Evolutionary conservation across 2,329 filamentous ascomycete species (phyloP).

Genomic region (Ceratocystiopsis minuta): DNA sequence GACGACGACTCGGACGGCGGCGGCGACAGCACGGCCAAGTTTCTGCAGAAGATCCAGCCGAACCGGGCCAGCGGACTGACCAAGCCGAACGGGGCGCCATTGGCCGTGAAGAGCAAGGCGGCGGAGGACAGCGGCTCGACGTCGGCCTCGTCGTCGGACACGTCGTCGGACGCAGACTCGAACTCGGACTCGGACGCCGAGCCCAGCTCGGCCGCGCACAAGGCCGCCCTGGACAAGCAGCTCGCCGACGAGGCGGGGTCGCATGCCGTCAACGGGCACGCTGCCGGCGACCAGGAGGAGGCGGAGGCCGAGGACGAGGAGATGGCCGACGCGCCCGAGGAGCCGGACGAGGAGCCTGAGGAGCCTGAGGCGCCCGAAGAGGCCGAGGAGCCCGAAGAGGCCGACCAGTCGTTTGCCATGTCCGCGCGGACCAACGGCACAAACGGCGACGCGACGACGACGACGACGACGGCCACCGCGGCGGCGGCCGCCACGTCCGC

Average conservation of each 20-base stretch:
- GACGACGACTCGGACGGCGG: conserved; percentile 3
- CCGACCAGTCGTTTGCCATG: conserved; percentile 20
- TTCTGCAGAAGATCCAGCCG: conserved; percentile 8
- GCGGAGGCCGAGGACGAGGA: conserved; percentile 6
- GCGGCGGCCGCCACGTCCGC: conserved; percentile 11
- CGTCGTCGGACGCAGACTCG: too few species aligned
- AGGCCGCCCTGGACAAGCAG: too few species aligned
- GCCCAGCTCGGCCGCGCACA: too few species aligned
- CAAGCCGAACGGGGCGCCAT: conserved; percentile 7
- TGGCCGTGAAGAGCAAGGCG: neutral
- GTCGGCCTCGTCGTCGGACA: too few species aligned
- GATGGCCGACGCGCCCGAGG: conserved; percentile 8
- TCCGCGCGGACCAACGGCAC: conserved; percentile 2
- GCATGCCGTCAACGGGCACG: too few species aligned
- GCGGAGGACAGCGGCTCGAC: conserved; percentile 1
- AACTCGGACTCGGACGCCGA: too few species aligned
- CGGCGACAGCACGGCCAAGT: neutral
- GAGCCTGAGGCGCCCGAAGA: conserved; percentile 8
- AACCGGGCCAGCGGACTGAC: neutral
- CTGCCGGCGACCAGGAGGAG: neutral
- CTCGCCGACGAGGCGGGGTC: too few species aligned
- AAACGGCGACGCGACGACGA: conserved; percentile 9
- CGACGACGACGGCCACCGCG: conserved; percentile 3
- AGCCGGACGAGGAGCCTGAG: too few species aligned
- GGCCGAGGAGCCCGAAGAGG: conserved; percentile 13